A percentile compares a stretch with the other conserved stretches of the same genome.
phyloP scores from a whole-genome alignment of 768 basidiomycete genomes.

The Fistulinella prunicolor region DNA sequence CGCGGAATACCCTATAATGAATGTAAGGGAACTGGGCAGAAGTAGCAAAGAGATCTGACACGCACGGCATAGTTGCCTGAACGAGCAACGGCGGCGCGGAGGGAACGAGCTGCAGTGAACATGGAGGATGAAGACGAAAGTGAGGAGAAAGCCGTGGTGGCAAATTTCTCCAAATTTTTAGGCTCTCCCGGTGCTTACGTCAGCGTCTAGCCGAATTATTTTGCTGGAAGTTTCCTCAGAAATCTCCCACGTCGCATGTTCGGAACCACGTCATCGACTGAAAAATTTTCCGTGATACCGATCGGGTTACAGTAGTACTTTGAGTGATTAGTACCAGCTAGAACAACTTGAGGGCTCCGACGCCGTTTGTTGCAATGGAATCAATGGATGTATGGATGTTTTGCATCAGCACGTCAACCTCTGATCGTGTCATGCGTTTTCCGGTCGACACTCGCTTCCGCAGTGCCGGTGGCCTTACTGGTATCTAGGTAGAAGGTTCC shows the following conservation, averaged over 20 bases:
- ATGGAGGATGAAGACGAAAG: slow-evolving; percentile 54
- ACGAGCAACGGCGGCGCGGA: slow-evolving; percentile 57
- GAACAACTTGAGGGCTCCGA: too few species aligned
- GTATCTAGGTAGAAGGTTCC: too few species aligned
- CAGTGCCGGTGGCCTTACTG: too few species aligned
- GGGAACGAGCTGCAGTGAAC: slow-evolving; percentile 67
- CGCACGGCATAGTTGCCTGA: slow-evolving; percentile 63
- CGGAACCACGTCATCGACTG: neutral
- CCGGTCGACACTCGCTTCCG: neutral
- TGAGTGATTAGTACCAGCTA: too few species aligned
- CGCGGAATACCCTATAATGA: slow-evolving; percentile 58
- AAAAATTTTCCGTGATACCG: neutral
- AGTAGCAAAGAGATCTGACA: neutral
- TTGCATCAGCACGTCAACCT: too few species aligned
- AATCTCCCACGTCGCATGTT: slow-evolving; percentile 11
- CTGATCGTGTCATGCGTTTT: neutral
- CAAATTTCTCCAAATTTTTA: slow-evolving; percentile 45
- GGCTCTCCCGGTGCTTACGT: slow-evolving; percentile 31
- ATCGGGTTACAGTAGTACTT: too few species aligned
- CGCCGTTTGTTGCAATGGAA: too few species aligned
- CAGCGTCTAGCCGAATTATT: slow-evolving; percentile 10
- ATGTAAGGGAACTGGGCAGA: neutral
- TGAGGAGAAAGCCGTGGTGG: slow-evolving; percentile 31
- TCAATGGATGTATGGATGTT: too few species aligned
- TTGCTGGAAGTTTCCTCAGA: slow-evolving; percentile 15